A percentile compares a stretch with the other conserved stretches of the same genome.
Conservation (phyloP, 139 green algal species). For the Gonium pectorale region DNA sequence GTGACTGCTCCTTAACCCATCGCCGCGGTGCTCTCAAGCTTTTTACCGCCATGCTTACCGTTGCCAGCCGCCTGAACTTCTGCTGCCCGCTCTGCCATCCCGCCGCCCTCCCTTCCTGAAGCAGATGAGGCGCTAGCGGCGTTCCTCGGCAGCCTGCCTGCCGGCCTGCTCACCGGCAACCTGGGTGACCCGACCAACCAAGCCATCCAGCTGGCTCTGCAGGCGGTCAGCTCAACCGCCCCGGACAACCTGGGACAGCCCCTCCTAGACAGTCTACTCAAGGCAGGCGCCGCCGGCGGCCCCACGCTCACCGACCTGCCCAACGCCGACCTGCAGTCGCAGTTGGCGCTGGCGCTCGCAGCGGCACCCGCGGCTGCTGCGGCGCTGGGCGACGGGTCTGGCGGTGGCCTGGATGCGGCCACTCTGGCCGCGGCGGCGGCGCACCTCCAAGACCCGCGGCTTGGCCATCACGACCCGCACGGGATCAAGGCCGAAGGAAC, state of each 20-base stretch:
- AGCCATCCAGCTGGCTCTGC: neutral
- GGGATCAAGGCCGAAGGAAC: neutral
- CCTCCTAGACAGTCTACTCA: slow-evolving; percentile 26
- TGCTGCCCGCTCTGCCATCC: neutral
- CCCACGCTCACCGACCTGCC: neutral
- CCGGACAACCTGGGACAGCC: neutral
- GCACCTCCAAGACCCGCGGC: neutral
- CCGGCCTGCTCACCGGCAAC: neutral
- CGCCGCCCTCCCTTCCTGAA: neutral
- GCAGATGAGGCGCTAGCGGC: slow-evolving; percentile 15
- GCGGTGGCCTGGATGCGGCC: neutral
- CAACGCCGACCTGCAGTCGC: neutral
- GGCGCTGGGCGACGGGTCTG: neutral
- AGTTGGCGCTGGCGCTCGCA: slow-evolving; percentile 11
- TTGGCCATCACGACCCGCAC: neutral
- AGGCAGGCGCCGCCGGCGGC: neutral
- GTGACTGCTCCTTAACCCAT: neutral
- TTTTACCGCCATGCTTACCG: neutral
- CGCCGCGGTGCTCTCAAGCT: neutral
- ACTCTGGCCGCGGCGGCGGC: neutral
- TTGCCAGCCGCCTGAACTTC: neutral
- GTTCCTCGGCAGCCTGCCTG: neutral
- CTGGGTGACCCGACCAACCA: slow-evolving; percentile 3
- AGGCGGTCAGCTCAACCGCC: neutral
- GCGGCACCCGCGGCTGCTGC: neutral